Evolutionary conservation across 306 rosid genomes (phyloP).

Genomic region (Argentina anserina): DNA sequence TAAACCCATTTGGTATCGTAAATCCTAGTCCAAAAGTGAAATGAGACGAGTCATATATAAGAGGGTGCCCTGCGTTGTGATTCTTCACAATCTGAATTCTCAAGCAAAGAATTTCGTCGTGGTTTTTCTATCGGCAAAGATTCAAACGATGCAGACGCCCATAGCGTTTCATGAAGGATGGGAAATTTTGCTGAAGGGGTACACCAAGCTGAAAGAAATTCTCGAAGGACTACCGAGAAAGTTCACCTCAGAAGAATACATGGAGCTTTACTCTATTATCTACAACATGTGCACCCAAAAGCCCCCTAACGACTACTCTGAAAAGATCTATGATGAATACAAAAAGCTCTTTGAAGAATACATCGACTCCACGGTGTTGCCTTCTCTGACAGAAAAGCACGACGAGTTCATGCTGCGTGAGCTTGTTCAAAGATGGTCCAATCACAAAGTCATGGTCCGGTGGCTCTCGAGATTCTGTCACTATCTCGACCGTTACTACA

Average conservation of each 20-base stretch:
- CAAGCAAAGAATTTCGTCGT: background rate
- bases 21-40: too few species aligned
- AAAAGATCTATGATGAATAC: conserved; percentile 39
- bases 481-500: conserved; percentile 42
- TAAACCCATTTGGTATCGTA: too few species aligned
- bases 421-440: conserved; percentile 52
- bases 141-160: background rate
- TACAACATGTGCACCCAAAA: conserved; percentile 51
- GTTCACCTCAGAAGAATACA: background rate
- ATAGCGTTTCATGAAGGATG: background rate
- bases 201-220: conserved; percentile 16
- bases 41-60: too few species aligned
- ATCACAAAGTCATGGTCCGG: conserved; percentile 41
- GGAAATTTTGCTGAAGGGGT: background rate
- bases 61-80: background rate
- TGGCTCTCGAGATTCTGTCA: conserved; percentile 43
- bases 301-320: conserved; percentile 35
- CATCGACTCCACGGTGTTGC: conserved; percentile 33
- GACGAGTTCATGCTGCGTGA: conserved; percentile 61
- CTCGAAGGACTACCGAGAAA: background rate
- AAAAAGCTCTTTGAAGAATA: conserved; percentile 21
- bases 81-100: background rate
- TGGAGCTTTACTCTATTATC: conserved; percentile 6
- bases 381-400: conserved; percentile 49
- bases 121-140: too few species aligned